Percentiles rank a stretch among this genome's conserved stretches.
These are phyloP conservation scores for Tuber brumale DNA, from an alignment of 495 filamentous ascomycete genomes.

Conservation along the genomic window DNA sequence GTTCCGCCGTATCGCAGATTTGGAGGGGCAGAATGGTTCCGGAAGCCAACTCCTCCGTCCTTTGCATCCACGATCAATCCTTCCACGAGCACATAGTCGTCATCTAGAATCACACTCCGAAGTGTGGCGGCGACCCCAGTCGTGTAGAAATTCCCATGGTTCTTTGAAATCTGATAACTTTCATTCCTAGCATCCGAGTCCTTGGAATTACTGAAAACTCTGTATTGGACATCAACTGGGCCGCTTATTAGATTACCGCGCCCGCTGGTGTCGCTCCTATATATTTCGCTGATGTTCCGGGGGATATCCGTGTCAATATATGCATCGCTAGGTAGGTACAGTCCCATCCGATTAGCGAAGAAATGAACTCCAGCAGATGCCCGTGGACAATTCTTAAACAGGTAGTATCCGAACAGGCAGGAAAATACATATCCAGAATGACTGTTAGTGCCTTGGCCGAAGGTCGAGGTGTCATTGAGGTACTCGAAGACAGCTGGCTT, in stretches of 20 bases:
- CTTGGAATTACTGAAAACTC: slow-evolving; percentile 34
- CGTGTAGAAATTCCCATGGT: slow-evolving; percentile 24
- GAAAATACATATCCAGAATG: slow-evolving; percentile 9
- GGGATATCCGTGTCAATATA: no score
- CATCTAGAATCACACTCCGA: slow-evolving; percentile 38
- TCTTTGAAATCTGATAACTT: slow-evolving; percentile 2
- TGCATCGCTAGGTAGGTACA: not conserved
- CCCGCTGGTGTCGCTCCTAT: slow-evolving; percentile 37
- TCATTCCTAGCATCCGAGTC: not conserved
- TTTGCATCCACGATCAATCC: slow-evolving; percentile 47
- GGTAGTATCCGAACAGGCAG: slow-evolving; percentile 14
- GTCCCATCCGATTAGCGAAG: not conserved
- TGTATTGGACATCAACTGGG: slow-evolving; percentile 46
- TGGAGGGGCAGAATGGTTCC: slow-evolving; percentile 47
- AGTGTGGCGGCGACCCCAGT: slow-evolving; percentile 6
- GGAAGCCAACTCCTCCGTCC: slow-evolving; percentile 46
- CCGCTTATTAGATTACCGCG: slow-evolving; percentile 42
- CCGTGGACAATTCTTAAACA: slow-evolving; percentile 9
- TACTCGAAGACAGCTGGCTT: slow-evolving; percentile 29
- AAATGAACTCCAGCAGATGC: not conserved
- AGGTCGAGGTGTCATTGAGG: slow-evolving; percentile 23
- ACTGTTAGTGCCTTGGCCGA: slow-evolving; percentile 28
- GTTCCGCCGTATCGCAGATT: slow-evolving; percentile 33
- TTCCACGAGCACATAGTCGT: slow-evolving; percentile 42
- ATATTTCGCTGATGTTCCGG: slow-evolving; percentile 43